These are phyloP conservation scores for Strigomonas culicis DNA, from an alignment of 208 protist species.

Conservation along the genomic window DNA sequence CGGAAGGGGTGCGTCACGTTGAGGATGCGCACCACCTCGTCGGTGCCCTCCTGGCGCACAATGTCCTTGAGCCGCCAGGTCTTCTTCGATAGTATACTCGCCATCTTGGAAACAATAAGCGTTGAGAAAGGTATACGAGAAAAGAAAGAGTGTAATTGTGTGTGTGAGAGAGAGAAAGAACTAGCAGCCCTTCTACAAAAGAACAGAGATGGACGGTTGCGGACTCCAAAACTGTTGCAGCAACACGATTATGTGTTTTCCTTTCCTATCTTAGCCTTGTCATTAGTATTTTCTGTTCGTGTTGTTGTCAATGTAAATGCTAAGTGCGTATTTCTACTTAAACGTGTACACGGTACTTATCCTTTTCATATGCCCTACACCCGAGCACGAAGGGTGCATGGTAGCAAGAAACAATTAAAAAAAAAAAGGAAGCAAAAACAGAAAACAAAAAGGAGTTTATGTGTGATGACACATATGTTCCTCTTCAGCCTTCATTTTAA, in stretches of 20 bases:
- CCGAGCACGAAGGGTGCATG: background rate
- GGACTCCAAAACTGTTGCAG: no score
- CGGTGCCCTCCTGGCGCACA: slow-evolving; percentile 40
- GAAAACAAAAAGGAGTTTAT: slow-evolving; percentile 16
- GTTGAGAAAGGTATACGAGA: background rate
- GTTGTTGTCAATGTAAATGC: no score
- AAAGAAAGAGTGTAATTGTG: background rate
- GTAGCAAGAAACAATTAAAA: slow-evolving; percentile 10
- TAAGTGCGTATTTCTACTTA: no score
- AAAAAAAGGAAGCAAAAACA: slow-evolving; percentile 9
- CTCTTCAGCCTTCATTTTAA: slow-evolving; percentile 3
- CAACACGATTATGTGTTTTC: no score
- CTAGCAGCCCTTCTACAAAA: no score
- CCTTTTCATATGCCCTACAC: background rate
- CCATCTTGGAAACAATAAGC: background rate
- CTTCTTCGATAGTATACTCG: slow-evolving; percentile 46
- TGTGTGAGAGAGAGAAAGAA: background rate
- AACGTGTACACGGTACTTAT: no score
- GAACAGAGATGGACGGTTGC: no score
- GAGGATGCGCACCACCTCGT: slow-evolving; percentile 66
- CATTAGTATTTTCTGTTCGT: no score
- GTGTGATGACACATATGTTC: background rate
- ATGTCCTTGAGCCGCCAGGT: slow-evolving; percentile 75
- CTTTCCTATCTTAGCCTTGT: no score
- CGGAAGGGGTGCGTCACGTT: slow-evolving; percentile 78